Evolutionary conservation across 768 basidiomycete species (phyloP).

Genomic region (Lentinula guzmanii): DNA sequence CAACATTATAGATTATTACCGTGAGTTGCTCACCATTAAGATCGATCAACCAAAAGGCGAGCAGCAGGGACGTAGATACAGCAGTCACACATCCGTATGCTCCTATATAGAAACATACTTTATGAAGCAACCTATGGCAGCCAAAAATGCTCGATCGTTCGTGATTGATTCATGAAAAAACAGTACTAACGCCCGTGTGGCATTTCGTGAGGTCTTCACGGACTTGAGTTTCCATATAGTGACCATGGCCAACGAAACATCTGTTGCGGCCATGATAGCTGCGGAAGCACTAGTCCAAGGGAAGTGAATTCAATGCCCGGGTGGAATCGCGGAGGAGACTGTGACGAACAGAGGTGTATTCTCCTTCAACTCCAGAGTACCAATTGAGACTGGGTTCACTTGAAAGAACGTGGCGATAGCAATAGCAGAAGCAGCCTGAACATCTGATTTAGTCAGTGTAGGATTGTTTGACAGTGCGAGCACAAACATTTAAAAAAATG

Average conservation of each 20-base stretch:
- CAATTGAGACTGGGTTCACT: not conserved
- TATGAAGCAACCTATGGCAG: not conserved
- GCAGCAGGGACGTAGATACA: not conserved
- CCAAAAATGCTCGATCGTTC: not conserved
- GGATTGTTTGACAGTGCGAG: not conserved
- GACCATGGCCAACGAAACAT: not conserved
- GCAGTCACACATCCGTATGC: not conserved
- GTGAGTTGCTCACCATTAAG: not conserved
- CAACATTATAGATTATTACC: not conserved
- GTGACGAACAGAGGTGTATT: not conserved
- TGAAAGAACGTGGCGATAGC: not conserved
- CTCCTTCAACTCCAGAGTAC: not conserved
- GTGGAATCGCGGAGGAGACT: not conserved
- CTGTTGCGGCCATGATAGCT: not conserved
- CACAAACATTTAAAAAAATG: not conserved
- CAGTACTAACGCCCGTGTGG: not conserved
- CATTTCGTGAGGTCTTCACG: not conserved
- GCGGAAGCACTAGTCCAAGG: not conserved
- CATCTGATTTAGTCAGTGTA: not conserved
- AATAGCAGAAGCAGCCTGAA: not conserved
- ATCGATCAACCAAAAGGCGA: not conserved
- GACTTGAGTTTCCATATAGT: not conserved
- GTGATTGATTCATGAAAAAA: not conserved
- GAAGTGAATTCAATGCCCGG: not conserved
- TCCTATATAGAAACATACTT: not conserved